These are phyloP conservation scores for Tulasnella sp. DNA, from an alignment of 768 basidiomycete species.

Conservation along the genomic window DNA sequence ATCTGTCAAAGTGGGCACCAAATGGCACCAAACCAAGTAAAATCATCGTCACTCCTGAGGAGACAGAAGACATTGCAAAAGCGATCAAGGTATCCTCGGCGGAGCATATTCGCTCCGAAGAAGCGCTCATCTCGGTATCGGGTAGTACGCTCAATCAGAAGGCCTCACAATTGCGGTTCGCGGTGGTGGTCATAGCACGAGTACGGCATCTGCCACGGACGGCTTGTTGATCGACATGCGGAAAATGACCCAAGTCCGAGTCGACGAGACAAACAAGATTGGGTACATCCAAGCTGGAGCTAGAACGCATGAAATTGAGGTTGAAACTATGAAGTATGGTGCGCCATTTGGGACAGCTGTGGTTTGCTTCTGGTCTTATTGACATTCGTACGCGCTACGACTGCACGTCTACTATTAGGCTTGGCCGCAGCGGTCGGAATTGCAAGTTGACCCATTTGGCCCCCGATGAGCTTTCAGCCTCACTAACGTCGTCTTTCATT, in stretches of 20 bases:
- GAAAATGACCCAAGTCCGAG: conserved; percentile 12
- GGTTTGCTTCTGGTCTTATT: neutral
- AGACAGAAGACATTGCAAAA: neutral
- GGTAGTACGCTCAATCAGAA: neutral
- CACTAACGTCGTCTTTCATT: neutral
- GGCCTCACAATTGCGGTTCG: neutral
- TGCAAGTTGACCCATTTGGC: neutral
- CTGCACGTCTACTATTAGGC: neutral
- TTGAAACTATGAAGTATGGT: conserved; percentile 13
- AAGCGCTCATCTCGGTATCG: neutral
- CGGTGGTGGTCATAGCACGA: neutral
- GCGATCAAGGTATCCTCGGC: neutral
- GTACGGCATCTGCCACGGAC: neutral
- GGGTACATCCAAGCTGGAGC: conserved; percentile 13
- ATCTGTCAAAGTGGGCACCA: neutral
- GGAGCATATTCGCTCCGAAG: neutral
- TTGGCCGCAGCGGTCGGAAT: neutral
- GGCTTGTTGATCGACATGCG: conserved; percentile 14
- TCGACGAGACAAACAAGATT: conserved; percentile 14
- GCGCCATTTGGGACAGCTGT: neutral
- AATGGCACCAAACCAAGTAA: neutral
- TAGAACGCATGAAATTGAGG: neutral
- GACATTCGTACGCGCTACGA: neutral
- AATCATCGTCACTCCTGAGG: neutral
- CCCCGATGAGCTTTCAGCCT: neutral